Conservation (phyloP, 805 yeast species). For the Tetrapisispora taiwanensis region DNA sequence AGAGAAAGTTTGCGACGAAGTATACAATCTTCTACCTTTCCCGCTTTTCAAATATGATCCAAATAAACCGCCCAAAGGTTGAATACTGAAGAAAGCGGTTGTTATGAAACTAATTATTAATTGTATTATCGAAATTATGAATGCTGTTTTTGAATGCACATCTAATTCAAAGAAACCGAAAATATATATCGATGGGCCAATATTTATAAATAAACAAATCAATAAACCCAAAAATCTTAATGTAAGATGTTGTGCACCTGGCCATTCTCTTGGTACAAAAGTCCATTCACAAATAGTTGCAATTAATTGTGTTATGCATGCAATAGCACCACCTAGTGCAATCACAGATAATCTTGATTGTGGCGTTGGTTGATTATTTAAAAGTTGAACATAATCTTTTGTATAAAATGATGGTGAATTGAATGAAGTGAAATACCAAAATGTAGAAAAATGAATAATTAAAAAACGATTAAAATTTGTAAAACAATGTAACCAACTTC, state of each 20-base stretch:
- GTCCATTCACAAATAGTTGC: constrained; percentile 48
- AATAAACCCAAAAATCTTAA: constrained; percentile 38
- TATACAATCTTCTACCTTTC: constrained; percentile 31
- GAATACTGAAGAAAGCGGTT: constrained; percentile 46
- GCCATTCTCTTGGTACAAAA: constrained; percentile 64
- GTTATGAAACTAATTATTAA: constrained; percentile 44
- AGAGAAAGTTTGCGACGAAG: constrained; percentile 50
- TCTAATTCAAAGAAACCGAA: constrained; percentile 29
- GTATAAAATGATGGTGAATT: constrained; percentile 65
- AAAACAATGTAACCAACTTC: constrained; percentile 69
- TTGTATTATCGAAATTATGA: constrained; percentile 43
- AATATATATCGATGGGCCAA: constrained; percentile 46
- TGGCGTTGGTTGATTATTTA: constrained; percentile 50
- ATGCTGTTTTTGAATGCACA: constrained; percentile 24
- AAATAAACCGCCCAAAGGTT: constrained; percentile 53
- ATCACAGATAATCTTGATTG: constrained; percentile 48
- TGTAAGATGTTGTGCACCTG: constrained; percentile 55
- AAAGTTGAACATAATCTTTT: constrained; percentile 39
- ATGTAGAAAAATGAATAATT: constrained; percentile 63
- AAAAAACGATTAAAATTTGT: constrained; percentile 71
- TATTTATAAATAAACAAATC: constrained; percentile 35
- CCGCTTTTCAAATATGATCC: constrained; percentile 31
- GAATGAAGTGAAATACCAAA: constrained; percentile 67
- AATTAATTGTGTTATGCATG: constrained; percentile 44
- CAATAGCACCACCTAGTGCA: constrained; percentile 58